These are phyloP conservation scores for Cryptococcus sp. DNA, from an alignment of 1,284 basidiomycete species.

Conservation along the genomic window DNA sequence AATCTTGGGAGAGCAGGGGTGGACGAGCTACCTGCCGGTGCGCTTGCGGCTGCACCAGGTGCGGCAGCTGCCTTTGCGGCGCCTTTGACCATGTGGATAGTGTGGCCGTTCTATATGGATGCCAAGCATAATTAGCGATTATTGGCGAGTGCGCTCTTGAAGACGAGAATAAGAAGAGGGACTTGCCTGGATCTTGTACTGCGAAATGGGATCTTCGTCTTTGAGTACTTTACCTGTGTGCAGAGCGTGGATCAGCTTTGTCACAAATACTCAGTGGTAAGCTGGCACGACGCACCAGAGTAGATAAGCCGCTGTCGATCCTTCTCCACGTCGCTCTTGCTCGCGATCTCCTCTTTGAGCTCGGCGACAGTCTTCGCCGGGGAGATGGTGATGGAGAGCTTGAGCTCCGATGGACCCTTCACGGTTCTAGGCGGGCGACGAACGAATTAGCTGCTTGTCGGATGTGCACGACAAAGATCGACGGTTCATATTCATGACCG, in stretches of 20 bases:
- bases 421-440: conserved; percentile 39
- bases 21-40: conserved; percentile 22
- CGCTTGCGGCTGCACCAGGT: conserved; percentile 42
- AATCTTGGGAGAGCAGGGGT: conserved; percentile 57
- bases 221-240: conserved; percentile 57
- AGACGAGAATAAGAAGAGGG: background rate
- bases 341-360: conserved; percentile 81
- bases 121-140: background rate
- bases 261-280: background rate
- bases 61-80: conserved; percentile 60
- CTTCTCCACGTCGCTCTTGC: conserved; percentile 78
- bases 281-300: conserved; percentile 63
- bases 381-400: conserved; percentile 77
- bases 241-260: background rate
- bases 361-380: conserved; percentile 72
- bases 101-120: conserved; percentile 61
- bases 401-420: conserved; percentile 80
- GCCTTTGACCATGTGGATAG: conserved; percentile 92
- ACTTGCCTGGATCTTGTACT: conserved; percentile 77
- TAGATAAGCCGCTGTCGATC: conserved; percentile 84
- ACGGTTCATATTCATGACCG: too few species aligned
- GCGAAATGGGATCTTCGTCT: conserved; percentile 78
- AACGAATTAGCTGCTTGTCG: conserved; percentile 2
- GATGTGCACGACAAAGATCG: background rate
- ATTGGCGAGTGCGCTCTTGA: too few species aligned